phyloP scores from a whole-genome alignment of 208 protist genomes.

The Eutreptiella sp. region DNA sequence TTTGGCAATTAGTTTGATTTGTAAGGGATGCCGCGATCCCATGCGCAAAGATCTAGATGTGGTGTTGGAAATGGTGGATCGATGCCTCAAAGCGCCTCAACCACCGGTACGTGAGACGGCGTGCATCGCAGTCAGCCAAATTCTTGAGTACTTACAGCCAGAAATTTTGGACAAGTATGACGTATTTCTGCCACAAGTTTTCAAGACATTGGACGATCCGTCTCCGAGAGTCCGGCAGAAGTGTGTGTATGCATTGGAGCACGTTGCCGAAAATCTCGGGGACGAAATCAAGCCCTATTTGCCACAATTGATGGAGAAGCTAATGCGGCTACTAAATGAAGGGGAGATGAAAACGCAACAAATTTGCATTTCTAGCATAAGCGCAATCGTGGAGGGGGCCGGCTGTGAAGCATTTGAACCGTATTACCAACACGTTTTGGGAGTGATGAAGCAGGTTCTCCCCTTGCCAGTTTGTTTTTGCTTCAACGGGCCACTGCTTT shows the following conservation, averaged over 20 bases:
- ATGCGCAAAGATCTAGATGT: conserved; percentile 59
- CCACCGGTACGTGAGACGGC: conserved; percentile 60
- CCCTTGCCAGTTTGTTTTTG: too few relatives aligned
- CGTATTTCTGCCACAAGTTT: conserved; percentile 56
- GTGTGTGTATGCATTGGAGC: conserved; percentile 60
- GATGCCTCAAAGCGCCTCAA: conserved; percentile 47
- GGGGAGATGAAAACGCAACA: too few relatives aligned
- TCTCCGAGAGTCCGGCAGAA: conserved; percentile 57
- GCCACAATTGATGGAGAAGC: conserved; percentile 45
- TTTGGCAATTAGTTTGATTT: conserved; percentile 56
- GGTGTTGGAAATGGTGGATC: conserved; percentile 53
- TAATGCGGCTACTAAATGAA: conserved; percentile 31
- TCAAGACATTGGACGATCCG: conserved; percentile 54
- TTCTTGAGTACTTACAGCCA: conserved; percentile 63
- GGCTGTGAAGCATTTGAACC: too few relatives aligned
- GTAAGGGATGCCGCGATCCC: conserved; percentile 54
- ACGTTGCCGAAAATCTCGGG: conserved; percentile 62
- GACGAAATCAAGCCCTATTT: conserved; percentile 70
- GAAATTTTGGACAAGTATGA: conserved; percentile 66
- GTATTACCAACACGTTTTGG: too few relatives aligned
- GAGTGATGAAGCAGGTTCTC: too few relatives aligned
- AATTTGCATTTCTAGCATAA: too few relatives aligned
- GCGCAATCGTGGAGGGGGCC: too few relatives aligned
- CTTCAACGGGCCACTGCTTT: too few relatives aligned
- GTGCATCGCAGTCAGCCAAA: conserved; percentile 58